Conservation (phyloP, 2,329 filamentous ascomycete genomes). For the Pseudonectria buxi region DNA sequence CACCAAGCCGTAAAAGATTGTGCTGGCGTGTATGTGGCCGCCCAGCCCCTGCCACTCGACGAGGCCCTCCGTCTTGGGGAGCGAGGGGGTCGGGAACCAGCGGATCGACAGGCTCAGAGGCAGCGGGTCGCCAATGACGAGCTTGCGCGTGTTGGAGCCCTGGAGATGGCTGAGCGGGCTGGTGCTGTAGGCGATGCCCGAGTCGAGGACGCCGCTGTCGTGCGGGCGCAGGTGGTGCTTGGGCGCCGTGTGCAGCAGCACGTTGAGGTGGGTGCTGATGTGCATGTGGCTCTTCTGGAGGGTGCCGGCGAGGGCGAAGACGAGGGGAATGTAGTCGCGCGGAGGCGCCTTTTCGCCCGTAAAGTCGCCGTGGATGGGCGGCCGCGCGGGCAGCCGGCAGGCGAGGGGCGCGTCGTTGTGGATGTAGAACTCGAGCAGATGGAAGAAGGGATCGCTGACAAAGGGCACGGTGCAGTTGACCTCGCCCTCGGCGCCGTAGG, state of each 20-base stretch:
- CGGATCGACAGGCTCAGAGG: constrained; percentile 72
- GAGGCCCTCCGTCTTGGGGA: constrained; percentile 61
- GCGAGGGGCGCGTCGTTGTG: constrained; percentile 91
- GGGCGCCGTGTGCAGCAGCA: constrained; percentile 67
- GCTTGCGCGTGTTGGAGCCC: constrained; percentile 49
- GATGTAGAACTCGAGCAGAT: constrained; percentile 93
- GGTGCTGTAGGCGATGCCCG: constrained; percentile 79
- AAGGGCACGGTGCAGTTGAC: constrained; percentile 77
- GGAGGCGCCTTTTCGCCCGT: constrained; percentile 43
- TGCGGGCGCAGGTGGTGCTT: constrained; percentile 56
- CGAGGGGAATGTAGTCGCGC: constrained; percentile 69
- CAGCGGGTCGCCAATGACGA: constrained; percentile 82
- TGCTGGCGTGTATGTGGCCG: constrained; percentile 57
- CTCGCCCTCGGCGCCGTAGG: constrained; percentile 76
- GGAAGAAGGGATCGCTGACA: constrained; percentile 74
- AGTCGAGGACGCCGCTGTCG: constrained; percentile 75
- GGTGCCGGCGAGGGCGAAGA: constrained; percentile 83
- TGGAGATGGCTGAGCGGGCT: constrained; percentile 59
- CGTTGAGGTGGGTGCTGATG: constrained; percentile 81
- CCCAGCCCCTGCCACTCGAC: constrained; percentile 61
- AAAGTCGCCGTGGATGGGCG: constrained; percentile 49
- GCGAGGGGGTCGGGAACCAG: constrained; percentile 73
- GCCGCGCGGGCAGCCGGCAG: constrained; percentile 80
- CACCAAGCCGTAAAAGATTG: constrained; percentile 54
- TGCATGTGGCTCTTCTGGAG: constrained; percentile 86